Percentiles rank a stretch among this genome's conserved stretches.
Evolutionary conservation across 192 early-diverging fungal species (phyloP).

Genomic region (Coemansia sp.): DNA sequence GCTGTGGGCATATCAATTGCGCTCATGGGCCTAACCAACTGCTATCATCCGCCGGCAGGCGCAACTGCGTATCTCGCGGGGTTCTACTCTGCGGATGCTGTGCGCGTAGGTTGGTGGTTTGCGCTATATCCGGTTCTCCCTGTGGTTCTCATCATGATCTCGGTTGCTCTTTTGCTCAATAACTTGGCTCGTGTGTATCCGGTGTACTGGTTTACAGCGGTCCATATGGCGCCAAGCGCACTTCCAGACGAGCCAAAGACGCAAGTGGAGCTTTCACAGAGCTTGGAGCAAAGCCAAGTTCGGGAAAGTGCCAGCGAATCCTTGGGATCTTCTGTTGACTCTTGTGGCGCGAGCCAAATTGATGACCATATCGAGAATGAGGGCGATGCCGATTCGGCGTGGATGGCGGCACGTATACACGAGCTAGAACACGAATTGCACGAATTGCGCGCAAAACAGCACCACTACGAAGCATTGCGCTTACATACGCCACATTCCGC

Average conservation of each 20-base stretch:
- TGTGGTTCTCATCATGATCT: conserved; percentile 36
- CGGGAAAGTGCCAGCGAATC: no score
- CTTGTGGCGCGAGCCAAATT: neutral
- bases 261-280: neutral
- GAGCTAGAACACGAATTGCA: conserved; percentile 34
- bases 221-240: conserved; percentile 8
- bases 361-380: conserved; percentile 29
- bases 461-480: neutral
- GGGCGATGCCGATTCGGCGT: conserved; percentile 20
- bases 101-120: conserved; percentile 51
- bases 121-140: conserved; percentile 48
- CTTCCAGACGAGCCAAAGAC: neutral
- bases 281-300: neutral
- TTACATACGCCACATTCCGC: neutral
- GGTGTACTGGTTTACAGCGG: conserved; percentile 48
- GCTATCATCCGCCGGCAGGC: conserved; percentile 54
- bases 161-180: conserved; percentile 35
- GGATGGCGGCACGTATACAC: conserved; percentile 33
- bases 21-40: conserved; percentile 49
- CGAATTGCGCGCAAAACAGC: neutral
- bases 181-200: conserved; percentile 49
- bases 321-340: neutral
- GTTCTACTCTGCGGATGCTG: conserved; percentile 15
- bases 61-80: conserved; percentile 49
- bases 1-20: conserved; percentile 44